Evolutionary conservation across 805 yeast genomes (phyloP), one percentile per base, ranked within the genome.

Genomic region (Candida michaelii): DNA sequence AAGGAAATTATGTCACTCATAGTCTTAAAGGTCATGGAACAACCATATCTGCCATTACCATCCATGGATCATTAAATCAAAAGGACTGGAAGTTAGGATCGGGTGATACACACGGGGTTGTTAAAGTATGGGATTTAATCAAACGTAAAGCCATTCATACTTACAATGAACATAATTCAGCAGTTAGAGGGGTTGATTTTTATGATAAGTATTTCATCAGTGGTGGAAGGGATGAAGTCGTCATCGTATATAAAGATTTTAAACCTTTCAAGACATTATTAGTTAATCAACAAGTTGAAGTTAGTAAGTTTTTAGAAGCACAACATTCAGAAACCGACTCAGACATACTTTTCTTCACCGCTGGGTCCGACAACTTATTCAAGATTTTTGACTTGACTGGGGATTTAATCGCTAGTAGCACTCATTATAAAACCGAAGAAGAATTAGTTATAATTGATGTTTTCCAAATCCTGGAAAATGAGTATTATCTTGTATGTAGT

Each of bases 1-100:
- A 82, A 49, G 89, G 89, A 27, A 90, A 93, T 1, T 88, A 76
- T 50, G 79, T 85, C 3, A 93, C 99, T 0, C 99, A 93, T 63
- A 82, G 88, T 11, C 74, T 93, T 44, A 85, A 86, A 60, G 98
- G 99, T 1, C 99, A 93, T 60, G 95, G 96, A 15, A 83, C 93
- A 10, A 85, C 95, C 2, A 74, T 91, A 30, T 83, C 95, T 35
- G 79, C 93, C 3, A 62, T 91, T 42, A 47, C 58, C 1, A 89
- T 93, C 60, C 75, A 76, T 58, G 97, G 97, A 9, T 80, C 80
- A 47, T 66, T 80, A 32, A 84, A 86, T 50, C 71, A 82, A 2
- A 45, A 62, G 7, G 71, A 74, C 34, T 93, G 98, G 98, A 74
- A 73, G 55, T 71, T 93, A 44, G 85, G 89, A 12, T 79, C 89